Base-by-base conservation (phyloP, 768 basidiomycete species). In the Tulasnella sp. region DNA sequence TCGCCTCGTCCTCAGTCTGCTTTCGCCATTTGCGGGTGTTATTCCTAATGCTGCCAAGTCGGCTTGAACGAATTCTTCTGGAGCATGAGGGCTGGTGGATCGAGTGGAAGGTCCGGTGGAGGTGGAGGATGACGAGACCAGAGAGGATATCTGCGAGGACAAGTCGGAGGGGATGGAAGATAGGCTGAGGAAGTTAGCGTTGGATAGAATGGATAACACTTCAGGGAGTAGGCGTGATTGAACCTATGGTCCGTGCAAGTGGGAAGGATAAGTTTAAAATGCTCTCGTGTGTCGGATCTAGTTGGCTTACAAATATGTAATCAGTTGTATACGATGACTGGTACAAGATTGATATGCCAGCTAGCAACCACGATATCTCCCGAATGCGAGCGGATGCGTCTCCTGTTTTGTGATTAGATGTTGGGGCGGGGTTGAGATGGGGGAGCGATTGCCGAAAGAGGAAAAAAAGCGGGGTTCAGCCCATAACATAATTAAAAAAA, bases 271-370 rank as follows among this genome's bases (percentile, higher is more conserved):
- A 58, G 24, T 31, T n/a, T n/a, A n/a, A 27, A 7, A 16, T 8
- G n/a, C 56, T 8, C 56, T 5, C 16, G 27, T n/a, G 56, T 1
- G 9, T 2, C 7, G n/a, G 5, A 24, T 74, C 44, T 62, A 36
- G 44, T 78, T 73, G 16, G 86, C 91, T 81, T 83, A 94, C 93
- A 81, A 94, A 91, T 79, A 94, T 92, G 83, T 92, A 94, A 84
- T 94, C 93, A 82, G 92, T 91, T 89, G 90, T 91, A 84, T 94
- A 94, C 2, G 93, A 93, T 7, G 92, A 93, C 83, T 93, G 92
- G 84, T 94, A 95, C 19, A 94, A 86, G 74, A 95, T 94, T 42
- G 92, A 93, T 48, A 95, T 93, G 3, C 92, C 92, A 48, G 91
- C 92, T 27, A 95, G 86, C 42, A 91, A 92, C 21, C 92, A 91